Evolutionary conservation across 495 filamentous ascomycete species (phyloP), one percentile per base, ranked within the genome.

Genomic region (Platismatia glauca): DNA sequence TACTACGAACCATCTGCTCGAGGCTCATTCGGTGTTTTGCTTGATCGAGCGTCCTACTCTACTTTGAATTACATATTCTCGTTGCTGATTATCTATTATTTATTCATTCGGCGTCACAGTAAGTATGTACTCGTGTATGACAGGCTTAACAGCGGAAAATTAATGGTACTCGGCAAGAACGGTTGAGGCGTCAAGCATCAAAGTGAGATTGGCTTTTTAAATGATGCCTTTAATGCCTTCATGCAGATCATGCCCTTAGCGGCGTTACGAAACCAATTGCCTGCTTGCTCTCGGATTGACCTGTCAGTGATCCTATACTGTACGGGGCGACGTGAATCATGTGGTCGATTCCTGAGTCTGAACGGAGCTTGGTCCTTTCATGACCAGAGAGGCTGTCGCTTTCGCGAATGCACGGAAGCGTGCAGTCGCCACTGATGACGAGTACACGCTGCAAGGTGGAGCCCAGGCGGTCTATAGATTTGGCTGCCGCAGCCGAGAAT

Each of bases 121-220:
- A n/a, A n/a, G n/a, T n/a, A n/a, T n/a, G n/a, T n/a, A n/a, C n/a
- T n/a, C n/a, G n/a, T n/a, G n/a, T 53, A 37, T 46, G 27, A 41
- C 41, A 60, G 35, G 35, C 55, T 58, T 64, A 57, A 60, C 37
- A 57, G 63, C 63, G 63, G 63, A 64, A 44, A 64, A 60, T 64
- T 60, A 13, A 22, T 33, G 29, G 50, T 55, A 63, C 41, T 61
- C 44, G 44, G 52, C 43, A 44, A 52, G 52, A 35, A 60, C 63
- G 59, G 50, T 43, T 62, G 60, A 66, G 64, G 64, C 64, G 59
- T 43, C 8, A 58, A 44, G 60, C 53, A n/a, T n/a, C n/a, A n/a
- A n/a, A n/a, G n/a, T n/a, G 55, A 66, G 60, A 62, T 64, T 60
- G 24, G 48, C 58, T 65, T 55, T 31, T n/a, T n/a, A n/a, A n/a